These are phyloP conservation scores for Komagataella pastoris DNA, from an alignment of 805 yeast genomes.

Conservation along the genomic window DNA sequence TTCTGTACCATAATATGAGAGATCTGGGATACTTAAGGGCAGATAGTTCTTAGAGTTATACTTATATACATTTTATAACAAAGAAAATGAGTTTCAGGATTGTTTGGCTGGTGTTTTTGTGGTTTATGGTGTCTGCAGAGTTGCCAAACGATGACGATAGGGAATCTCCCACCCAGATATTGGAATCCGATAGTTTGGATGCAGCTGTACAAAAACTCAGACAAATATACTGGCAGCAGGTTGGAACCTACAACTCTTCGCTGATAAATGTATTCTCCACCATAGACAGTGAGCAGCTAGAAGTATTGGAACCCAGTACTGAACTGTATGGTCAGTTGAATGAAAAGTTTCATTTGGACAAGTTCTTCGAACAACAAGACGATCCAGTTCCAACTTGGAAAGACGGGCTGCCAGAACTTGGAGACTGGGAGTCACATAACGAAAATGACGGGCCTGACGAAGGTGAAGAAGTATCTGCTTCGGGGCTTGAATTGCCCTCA, in stretches of 20 bases:
- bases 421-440: not conserved
- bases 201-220: not conserved
- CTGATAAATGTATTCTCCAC: not conserved
- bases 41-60: not conserved
- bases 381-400: not conserved
- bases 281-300: not conserved
- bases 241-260: not conserved
- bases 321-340: not conserved
- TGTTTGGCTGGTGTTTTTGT: not conserved
- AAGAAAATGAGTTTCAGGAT: not conserved
- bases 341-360: not conserved
- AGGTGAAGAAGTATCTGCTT: not conserved
- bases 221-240: not conserved
- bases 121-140: not conserved
- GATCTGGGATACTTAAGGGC: not conserved
- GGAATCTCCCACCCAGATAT: not conserved
- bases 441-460: not conserved
- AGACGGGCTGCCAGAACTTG: not conserved
- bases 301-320: not conserved
- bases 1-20: not conserved
- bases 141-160: not conserved
- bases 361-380: not conserved
- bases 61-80: not conserved
- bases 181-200: not conserved
- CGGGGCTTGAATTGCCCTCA: not conserved